Conservation (phyloP, 805 yeast species). For the Metschnikowia peoriensis region DNA sequence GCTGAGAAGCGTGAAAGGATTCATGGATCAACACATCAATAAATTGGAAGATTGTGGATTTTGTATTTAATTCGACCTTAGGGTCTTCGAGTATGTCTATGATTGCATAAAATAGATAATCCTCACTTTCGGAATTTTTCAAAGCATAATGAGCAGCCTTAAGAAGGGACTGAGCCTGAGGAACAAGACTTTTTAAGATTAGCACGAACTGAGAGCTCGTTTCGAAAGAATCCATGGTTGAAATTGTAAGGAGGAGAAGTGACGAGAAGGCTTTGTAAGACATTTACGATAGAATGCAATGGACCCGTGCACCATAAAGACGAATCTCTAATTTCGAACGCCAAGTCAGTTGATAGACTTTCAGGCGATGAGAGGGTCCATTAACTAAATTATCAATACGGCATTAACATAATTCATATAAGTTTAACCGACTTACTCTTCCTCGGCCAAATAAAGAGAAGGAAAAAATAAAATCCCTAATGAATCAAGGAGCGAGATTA, state of each 20-base stretch:
- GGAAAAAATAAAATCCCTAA: neutral
- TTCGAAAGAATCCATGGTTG: slow-evolving; percentile 81
- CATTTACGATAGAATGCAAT: neutral
- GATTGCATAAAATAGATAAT: slow-evolving; percentile 66
- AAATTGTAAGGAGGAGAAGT: neutral
- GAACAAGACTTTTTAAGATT: slow-evolving; percentile 61
- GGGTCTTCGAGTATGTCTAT: slow-evolving; percentile 53
- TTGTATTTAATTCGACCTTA: slow-evolving; percentile 53
- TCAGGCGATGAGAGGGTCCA: too few species aligned
- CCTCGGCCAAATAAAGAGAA: too few species aligned
- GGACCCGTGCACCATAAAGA: slow-evolving; percentile 14
- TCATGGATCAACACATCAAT: slow-evolving; percentile 57
- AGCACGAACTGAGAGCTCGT: slow-evolving; percentile 74
- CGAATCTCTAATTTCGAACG: too few species aligned
- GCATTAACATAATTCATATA: too few species aligned
- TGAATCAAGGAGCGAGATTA: too few species aligned
- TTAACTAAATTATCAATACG: too few species aligned
- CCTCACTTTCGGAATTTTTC: slow-evolving; percentile 56
- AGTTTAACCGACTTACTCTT: neutral
- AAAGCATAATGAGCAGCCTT: slow-evolving; percentile 57
- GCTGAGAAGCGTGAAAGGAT: slow-evolving; percentile 33
- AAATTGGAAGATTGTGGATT: slow-evolving; percentile 67
- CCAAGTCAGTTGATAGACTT: too few species aligned
- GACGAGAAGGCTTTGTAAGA: neutral
- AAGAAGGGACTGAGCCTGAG: slow-evolving; percentile 52